Percentiles rank a stretch among this genome's conserved stretches.
Conservation (phyloP, 768 basidiomycete genomes). For the Xerocomellus amylosporus region DNA sequence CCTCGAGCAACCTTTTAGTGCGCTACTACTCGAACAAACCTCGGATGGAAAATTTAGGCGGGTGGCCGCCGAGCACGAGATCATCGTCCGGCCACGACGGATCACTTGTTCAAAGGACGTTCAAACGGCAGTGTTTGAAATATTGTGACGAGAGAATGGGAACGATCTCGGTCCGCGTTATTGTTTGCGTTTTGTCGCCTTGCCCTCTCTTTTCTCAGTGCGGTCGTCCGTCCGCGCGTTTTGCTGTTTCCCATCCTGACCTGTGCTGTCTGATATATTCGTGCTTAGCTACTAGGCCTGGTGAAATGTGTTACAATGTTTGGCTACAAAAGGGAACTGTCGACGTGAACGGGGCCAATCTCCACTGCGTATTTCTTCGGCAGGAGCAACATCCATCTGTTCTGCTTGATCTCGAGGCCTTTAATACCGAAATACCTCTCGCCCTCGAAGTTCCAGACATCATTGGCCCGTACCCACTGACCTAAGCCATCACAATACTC, state of each 20-base stretch:
- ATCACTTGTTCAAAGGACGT: conserved; percentile 6
- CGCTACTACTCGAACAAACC: conserved; percentile 8
- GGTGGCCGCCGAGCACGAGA: conserved; percentile 11
- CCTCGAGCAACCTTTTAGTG: conserved; percentile 12
- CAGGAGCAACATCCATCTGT: too few species aligned
- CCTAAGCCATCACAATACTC: too few species aligned
- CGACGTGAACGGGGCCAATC: too few species aligned
- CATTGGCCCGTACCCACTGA: too few species aligned
- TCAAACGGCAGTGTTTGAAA: conserved; percentile 8
- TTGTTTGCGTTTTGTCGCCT: background rate
- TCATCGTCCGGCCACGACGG: conserved; percentile 6
- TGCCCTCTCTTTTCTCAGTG: background rate
- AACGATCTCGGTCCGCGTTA: background rate
- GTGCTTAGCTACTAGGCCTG: background rate
- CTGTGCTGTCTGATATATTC: background rate
- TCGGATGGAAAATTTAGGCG: conserved; percentile 19
- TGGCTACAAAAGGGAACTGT: too few species aligned
- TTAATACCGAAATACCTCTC: too few species aligned
- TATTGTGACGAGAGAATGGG: background rate
- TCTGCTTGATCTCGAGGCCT: too few species aligned
- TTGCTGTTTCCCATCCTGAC: background rate
- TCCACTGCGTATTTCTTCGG: too few species aligned
- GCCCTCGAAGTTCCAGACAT: too few species aligned
- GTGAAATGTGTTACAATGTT: too few species aligned
- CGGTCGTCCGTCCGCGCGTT: background rate